phyloP scores from a whole-genome alignment of 176 grass and related monocot species.

The Triticum aestivum region DNA sequence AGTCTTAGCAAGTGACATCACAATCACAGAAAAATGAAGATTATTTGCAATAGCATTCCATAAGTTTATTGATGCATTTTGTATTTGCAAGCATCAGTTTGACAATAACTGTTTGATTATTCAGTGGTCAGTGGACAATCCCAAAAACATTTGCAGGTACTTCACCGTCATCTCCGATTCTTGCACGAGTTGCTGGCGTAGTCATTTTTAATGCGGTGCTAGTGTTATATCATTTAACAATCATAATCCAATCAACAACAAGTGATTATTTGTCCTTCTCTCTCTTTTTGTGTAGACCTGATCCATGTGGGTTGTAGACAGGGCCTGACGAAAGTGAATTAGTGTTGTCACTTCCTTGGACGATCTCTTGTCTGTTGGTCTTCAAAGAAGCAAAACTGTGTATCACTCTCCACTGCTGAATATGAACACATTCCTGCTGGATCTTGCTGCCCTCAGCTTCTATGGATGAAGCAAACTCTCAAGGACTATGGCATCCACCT shows the following conservation, averaged over 20 bases:
- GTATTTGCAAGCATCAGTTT: constrained; percentile 67
- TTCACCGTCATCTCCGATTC: constrained; percentile 12
- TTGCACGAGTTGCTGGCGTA: constrained; percentile 17
- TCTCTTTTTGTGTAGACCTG: neutral
- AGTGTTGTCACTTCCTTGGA: no score
- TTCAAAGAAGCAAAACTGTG: no score
- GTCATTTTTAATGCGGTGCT: neutral
- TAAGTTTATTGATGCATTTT: neutral
- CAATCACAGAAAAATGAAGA: neutral
- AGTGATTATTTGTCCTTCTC: neutral
- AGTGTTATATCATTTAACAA: neutral
- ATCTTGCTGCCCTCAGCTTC: no score
- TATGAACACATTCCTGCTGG: no score
- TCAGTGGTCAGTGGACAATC: constrained; percentile 93
- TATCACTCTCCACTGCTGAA: no score
- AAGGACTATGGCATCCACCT: no score
- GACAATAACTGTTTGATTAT: constrained; percentile 73
- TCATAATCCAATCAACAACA: neutral
- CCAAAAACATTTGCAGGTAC: constrained; percentile 90
- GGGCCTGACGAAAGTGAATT: no score
- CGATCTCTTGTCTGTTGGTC: no score
- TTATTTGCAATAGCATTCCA: neutral
- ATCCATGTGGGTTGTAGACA: no score
- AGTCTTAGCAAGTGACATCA: neutral
- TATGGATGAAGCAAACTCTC: no score